phyloP scores from a whole-genome alignment of 331 rosid species.

The Quercus phellos region DNA sequence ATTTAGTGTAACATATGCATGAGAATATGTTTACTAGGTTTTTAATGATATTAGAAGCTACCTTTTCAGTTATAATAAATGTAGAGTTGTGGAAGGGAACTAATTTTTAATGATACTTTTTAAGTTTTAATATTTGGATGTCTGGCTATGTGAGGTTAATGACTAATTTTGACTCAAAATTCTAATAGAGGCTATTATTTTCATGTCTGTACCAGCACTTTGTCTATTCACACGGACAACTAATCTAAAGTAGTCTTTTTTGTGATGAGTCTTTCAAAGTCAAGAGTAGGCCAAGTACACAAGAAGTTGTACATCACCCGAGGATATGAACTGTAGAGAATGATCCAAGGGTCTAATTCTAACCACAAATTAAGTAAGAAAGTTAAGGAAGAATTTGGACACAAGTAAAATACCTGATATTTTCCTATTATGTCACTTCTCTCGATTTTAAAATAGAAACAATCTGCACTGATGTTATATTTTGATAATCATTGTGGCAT shows the following conservation, averaged over 20 bases:
- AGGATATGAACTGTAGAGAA: background rate
- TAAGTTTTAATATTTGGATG: background rate
- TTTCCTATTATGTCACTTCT: background rate
- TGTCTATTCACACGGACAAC: background rate
- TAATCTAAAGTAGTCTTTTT: background rate
- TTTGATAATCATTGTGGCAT: too few species aligned
- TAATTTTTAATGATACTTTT: background rate
- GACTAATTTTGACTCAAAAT: background rate
- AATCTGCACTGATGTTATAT: too few species aligned
- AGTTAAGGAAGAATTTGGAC: background rate
- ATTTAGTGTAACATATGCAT: slow-evolving; percentile 26
- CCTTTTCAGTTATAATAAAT: slow-evolving; percentile 5
- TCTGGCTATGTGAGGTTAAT: background rate
- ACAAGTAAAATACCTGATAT: background rate
- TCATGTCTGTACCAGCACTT: background rate
- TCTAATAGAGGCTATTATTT: background rate
- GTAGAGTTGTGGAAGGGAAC: background rate
- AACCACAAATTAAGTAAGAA: background rate
- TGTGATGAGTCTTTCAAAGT: background rate
- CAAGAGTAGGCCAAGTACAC: background rate
- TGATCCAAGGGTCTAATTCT: background rate
- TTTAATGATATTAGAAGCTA: slow-evolving; percentile 16
- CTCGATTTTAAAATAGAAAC: background rate
- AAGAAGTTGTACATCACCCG: background rate
- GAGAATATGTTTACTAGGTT: slow-evolving; percentile 11